A percentile compares a stretch with the other conserved stretches of the same genome.
phyloP scores from a whole-genome alignment of 345 rosid genomes.

The Euclidium syriacum region DNA sequence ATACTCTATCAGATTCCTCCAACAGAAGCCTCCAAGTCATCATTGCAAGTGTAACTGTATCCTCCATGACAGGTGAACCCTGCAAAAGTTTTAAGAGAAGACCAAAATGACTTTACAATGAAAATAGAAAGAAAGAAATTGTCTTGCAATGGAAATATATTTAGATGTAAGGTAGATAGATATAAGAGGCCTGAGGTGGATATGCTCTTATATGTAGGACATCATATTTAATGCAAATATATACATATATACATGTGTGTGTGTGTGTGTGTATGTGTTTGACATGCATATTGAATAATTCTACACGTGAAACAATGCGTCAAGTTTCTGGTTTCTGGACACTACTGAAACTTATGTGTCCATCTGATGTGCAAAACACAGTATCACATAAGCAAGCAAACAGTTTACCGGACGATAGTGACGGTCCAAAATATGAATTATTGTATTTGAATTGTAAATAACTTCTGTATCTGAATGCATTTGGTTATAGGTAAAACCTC shows the following conservation, averaged over 20 bases:
- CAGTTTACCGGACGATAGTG: background rate
- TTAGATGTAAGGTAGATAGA: background rate
- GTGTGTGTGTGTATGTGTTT: background rate
- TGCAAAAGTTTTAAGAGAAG: slow-evolving; percentile 28
- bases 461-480: background rate
- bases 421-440: background rate
- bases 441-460: background rate
- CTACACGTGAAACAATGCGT: background rate
- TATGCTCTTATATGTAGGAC: background rate
- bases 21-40: slow-evolving; percentile 76
- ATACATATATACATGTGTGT: background rate
- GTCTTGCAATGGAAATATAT: slow-evolving; percentile 11
- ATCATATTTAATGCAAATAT: background rate
- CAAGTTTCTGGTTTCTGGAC: background rate
- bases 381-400: slow-evolving; percentile 4
- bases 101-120: background rate
- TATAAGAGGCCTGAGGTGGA: background rate
- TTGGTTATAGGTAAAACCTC: slow-evolving; percentile 53
- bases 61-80: slow-evolving; percentile 69
- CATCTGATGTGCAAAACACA: background rate
- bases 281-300: background rate
- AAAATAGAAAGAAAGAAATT: background rate
- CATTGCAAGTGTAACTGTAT: slow-evolving; percentile 78
- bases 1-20: slow-evolving; percentile 84
- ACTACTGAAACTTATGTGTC: background rate